Percentiles rank a stretch among this genome's conserved stretches.
phyloP scores from a whole-genome alignment of 441 rosid species.

The Pelargonium exstipulatum region DNA sequence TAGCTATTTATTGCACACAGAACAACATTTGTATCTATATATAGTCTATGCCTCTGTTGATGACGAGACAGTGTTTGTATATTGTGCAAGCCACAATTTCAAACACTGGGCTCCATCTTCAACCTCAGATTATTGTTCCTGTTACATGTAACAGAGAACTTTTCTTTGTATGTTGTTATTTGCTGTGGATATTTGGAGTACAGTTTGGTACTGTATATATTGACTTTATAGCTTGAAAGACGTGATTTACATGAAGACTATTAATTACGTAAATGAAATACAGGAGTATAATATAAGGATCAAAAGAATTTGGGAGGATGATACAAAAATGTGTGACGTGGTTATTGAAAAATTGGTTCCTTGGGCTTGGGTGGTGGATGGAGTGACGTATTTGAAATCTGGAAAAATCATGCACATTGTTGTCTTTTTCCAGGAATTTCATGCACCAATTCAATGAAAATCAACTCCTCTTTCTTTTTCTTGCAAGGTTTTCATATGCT shows the following conservation, averaged over 20 bases:
- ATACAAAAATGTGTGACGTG: not conserved
- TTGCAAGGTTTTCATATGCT: no score
- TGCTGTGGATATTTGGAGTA: no score
- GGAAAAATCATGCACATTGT: not conserved
- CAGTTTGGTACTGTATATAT: no score
- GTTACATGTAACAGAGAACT: not conserved
- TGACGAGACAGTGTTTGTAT: not conserved
- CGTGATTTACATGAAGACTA: no score
- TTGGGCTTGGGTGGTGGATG: slow-evolving; percentile 2
- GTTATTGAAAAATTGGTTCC: not conserved
- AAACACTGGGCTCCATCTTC: not conserved
- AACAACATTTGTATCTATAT: no score
- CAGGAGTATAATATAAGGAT: not conserved
- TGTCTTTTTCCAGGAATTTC: not conserved
- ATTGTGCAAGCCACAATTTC: not conserved
- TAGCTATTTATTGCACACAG: no score
- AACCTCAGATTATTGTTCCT: not conserved
- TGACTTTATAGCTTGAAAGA: no score
- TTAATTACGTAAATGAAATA: not conserved
- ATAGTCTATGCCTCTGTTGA: not conserved
- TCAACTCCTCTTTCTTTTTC: not conserved
- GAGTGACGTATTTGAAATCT: not conserved
- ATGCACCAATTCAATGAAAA: not conserved
- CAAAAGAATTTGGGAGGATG: not conserved
- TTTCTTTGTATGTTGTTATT: no score